phyloP scores from a whole-genome alignment of 495 filamentous ascomycete species.

The Penicillium crystallinum region DNA sequence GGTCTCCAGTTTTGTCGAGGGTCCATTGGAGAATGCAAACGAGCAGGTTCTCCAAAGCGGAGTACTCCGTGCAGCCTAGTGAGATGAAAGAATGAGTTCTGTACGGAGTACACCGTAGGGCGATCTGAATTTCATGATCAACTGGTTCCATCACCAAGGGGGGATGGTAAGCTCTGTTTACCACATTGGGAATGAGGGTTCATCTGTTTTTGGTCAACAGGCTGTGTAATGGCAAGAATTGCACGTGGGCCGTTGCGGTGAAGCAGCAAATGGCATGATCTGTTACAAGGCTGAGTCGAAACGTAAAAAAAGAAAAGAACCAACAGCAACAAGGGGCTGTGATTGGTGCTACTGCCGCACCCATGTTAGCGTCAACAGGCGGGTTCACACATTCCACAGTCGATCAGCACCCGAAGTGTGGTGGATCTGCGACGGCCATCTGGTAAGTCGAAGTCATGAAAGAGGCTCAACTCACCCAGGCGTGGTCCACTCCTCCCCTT shows the following conservation, averaged over 20 bases:
- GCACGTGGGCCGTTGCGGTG: background rate
- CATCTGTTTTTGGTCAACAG: background rate
- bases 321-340: background rate
- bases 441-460: background rate
- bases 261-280: background rate
- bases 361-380: background rate
- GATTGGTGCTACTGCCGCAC: background rate
- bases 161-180: background rate
- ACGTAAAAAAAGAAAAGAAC: background rate
- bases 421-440: background rate
- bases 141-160: background rate
- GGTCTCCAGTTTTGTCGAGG: background rate
- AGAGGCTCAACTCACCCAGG: conserved; percentile 7
- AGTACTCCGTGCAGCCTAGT: background rate
- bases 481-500: background rate
- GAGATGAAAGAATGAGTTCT: background rate
- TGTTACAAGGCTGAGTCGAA: conserved; percentile 2
- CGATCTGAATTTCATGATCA: conserved; percentile 3
- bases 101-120: background rate
- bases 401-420: background rate
- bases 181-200: background rate
- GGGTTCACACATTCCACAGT: background rate
- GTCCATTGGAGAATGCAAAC: background rate
- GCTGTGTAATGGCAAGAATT: background rate
- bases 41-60: no score